Conservation (phyloP, 129 eudicot genomes). For the Chrysanthemum makinoi region DNA sequence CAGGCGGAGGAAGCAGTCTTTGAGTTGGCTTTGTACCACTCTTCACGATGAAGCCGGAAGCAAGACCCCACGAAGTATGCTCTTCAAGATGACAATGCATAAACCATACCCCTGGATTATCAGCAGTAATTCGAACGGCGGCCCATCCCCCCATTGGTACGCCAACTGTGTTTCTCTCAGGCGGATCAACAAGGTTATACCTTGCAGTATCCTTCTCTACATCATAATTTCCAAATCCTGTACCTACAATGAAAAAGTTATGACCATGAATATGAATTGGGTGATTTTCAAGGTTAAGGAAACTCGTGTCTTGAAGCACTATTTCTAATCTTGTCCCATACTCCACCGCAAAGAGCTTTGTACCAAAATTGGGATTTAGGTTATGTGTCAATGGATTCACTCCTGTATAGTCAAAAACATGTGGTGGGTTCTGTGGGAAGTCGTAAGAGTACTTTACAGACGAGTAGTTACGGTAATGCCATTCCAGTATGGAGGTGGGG, state of each 20-base stretch:
- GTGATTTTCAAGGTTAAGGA: constrained; percentile 69
- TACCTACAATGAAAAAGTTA: constrained; percentile 72
- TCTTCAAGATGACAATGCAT: constrained; percentile 82
- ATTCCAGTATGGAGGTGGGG: constrained; percentile 47
- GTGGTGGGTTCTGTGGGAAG: constrained; percentile 64
- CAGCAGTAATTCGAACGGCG: constrained; percentile 51
- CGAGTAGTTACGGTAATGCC: constrained; percentile 44
- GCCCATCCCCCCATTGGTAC: constrained; percentile 93
- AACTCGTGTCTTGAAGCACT: constrained; percentile 68
- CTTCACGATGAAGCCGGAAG: constrained; percentile 58
- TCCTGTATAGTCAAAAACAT: constrained; percentile 61
- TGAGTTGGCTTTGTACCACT: constrained; percentile 52
- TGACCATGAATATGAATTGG: constrained; percentile 86
- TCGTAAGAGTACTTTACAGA: neutral
- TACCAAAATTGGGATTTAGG: constrained; percentile 59
- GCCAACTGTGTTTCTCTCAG: constrained; percentile 83
- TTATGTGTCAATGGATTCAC: constrained; percentile 53
- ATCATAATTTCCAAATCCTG: constrained; percentile 63
- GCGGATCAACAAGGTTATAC: constrained; percentile 74
- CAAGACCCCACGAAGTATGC: constrained; percentile 83
- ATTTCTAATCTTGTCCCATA: constrained; percentile 67
- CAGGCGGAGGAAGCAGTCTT: constrained; percentile 66
- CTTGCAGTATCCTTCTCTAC: constrained; percentile 36
- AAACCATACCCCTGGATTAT: constrained; percentile 92
- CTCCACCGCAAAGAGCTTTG: constrained; percentile 52